Evolutionary conservation across 2,329 filamentous ascomycete species (phyloP).

Genomic region (Phyllosticta citribraziliensis): DNA sequence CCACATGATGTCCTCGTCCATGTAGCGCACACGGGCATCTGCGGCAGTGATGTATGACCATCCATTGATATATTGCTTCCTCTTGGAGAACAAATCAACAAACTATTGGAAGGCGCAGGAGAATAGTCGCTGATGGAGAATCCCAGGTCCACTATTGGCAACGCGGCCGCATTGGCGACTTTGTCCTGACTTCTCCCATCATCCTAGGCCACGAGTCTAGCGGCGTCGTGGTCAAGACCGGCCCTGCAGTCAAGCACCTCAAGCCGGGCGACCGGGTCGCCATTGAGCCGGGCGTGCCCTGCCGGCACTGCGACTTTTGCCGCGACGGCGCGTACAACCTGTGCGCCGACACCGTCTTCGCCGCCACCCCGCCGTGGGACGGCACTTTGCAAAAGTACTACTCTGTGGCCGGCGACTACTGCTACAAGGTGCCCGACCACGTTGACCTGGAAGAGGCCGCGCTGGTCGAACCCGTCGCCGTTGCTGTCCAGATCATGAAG

Average conservation of each 20-base stretch:
- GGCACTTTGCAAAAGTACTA: slow-evolving; percentile 21
- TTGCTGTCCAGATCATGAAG: slow-evolving; percentile 19
- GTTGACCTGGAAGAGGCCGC: slow-evolving; percentile 19
- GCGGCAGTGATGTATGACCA: slow-evolving; percentile 6
- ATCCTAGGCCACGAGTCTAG: slow-evolving; percentile 17
- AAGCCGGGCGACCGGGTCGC: slow-evolving; percentile 15
- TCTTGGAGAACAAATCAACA: background rate
- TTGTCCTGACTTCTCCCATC: slow-evolving; percentile 12
- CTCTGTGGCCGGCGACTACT: slow-evolving; percentile 17
- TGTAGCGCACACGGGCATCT: slow-evolving; percentile 13
- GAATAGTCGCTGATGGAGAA: background rate
- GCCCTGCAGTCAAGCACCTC: slow-evolving; percentile 13
- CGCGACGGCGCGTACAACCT: slow-evolving; percentile 13
- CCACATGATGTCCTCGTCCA: slow-evolving; percentile 12
- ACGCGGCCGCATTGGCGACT: slow-evolving; percentile 13
- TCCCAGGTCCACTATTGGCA: slow-evolving; percentile 13
- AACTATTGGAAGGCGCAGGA: background rate
- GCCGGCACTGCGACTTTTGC: slow-evolving; percentile 13
- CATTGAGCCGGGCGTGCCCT: slow-evolving; percentile 17
- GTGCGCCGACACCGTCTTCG: slow-evolving; percentile 12
- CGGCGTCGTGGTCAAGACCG: slow-evolving; percentile 12
- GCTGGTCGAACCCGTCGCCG: slow-evolving; percentile 19
- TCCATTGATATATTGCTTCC: background rate
- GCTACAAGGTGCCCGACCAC: slow-evolving; percentile 19
- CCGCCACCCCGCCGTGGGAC: slow-evolving; percentile 16